Percentiles rank a stretch among this genome's conserved stretches.
Conservation (phyloP, 2,329 filamentous ascomycete genomes). For the Alternaria alternata region DNA sequence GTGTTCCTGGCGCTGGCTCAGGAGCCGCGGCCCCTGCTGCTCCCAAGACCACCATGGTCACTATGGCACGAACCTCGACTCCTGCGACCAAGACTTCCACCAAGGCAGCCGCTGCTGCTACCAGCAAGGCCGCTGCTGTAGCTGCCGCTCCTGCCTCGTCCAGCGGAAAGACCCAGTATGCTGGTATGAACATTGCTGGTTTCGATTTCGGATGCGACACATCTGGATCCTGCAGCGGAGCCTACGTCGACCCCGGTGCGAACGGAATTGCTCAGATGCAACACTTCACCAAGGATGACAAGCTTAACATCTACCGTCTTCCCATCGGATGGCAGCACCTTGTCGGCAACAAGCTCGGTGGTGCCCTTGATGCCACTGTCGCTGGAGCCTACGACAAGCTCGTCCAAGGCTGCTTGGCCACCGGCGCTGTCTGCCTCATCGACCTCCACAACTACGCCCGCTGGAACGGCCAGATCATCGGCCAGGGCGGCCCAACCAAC, state of each 20-base stretch:
- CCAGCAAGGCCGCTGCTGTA: neutral
- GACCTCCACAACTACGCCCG: slow-evolving; percentile 62
- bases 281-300: slow-evolving; percentile 63
- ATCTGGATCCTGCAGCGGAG: slow-evolving; percentile 35
- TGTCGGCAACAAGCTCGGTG: slow-evolving; percentile 61
- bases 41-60: neutral
- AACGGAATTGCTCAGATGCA: slow-evolving; percentile 62
- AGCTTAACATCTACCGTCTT: slow-evolving; percentile 66
- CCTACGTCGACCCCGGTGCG: slow-evolving; percentile 28
- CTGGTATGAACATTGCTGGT: slow-evolving; percentile 57
- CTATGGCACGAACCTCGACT: neutral
- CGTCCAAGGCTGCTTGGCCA: slow-evolving; percentile 64
- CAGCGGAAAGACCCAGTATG: slow-evolving; percentile 31
- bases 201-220: slow-evolving; percentile 58
- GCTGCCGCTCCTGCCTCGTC: neutral
- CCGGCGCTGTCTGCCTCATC: slow-evolving; percentile 67
- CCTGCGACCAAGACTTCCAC: neutral
- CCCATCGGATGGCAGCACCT: slow-evolving; percentile 69
- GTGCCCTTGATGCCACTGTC: slow-evolving; percentile 59
- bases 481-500: slow-evolving; percentile 70
- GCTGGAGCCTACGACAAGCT: slow-evolving; percentile 63
- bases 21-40: neutral
- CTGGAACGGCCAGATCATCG: slow-evolving; percentile 69
- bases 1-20: slow-evolving; percentile 22
- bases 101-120: neutral